phyloP scores from a whole-genome alignment of 2,329 filamentous ascomycete species.

The Raffaelea ambrosiae region DNA sequence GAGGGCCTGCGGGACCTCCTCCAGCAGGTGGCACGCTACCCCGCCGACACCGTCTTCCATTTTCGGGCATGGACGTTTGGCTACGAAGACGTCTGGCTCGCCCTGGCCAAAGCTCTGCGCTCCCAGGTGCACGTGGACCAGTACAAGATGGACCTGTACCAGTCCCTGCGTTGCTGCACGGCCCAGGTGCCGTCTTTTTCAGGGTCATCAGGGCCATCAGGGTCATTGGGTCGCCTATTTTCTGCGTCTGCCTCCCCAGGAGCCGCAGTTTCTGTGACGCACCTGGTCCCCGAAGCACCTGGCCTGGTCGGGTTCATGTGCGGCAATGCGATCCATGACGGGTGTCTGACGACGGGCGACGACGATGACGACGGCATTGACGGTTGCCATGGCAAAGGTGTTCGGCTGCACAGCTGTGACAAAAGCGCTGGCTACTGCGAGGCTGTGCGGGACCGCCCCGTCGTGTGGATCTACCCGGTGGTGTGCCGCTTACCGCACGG shows the following conservation, averaged over 20 bases:
- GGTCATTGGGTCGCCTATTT: too few species aligned
- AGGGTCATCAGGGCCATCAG: too few species aligned
- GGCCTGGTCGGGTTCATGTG: constrained; percentile 64
- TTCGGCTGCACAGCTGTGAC: constrained; percentile 84
- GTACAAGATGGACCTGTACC: constrained; percentile 70
- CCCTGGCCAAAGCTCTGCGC: constrained; percentile 61
- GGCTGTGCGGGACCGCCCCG: constrained; percentile 33
- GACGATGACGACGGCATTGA: too few species aligned
- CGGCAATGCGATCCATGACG: constrained; percentile 61
- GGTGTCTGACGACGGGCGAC: constrained; percentile 44
- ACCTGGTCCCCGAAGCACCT: constrained; percentile 51
- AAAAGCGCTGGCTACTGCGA: constrained; percentile 52
- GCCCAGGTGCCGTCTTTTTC: too few species aligned
- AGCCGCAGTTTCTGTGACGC: constrained; percentile 30
- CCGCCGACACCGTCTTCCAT: constrained; percentile 69
- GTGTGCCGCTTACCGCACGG: constrained; percentile 62
- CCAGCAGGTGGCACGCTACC: constrained; percentile 57
- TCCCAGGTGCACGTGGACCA: constrained; percentile 70
- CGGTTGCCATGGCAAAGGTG: too few species aligned
- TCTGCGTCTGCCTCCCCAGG: too few species aligned
- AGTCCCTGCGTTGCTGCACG: constrained; percentile 33
- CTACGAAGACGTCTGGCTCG: constrained; percentile 88
- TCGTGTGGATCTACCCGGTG: constrained; percentile 73
- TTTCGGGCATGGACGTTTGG: constrained; percentile 87
- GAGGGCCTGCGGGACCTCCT: constrained; percentile 70